Conservation (phyloP, 1,139 yeast species). For the Candida smagusa region DNA sequence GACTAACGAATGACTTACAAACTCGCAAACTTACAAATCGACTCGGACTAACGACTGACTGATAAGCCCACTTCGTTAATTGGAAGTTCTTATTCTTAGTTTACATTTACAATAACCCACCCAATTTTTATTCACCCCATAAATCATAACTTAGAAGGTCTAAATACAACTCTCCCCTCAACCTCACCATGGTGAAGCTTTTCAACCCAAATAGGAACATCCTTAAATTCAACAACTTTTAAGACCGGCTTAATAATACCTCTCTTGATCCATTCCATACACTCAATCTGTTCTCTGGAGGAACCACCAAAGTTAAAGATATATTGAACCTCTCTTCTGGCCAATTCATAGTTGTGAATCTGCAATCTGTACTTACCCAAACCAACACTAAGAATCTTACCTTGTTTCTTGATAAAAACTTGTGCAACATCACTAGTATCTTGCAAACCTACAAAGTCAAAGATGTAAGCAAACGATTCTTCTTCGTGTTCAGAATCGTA, state of each 20-base stretch:
- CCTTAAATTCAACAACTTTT: conserved; percentile 28
- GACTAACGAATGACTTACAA: too few relatives aligned
- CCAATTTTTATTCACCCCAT: background rate
- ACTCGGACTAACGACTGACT: too few relatives aligned
- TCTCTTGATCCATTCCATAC: conserved; percentile 40
- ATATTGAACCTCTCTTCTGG: conserved; percentile 40
- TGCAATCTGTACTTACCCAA: conserved; percentile 34
- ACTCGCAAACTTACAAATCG: too few relatives aligned
- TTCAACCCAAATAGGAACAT: conserved; percentile 35
- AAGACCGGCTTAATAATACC: conserved; percentile 43
- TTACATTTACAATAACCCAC: background rate
- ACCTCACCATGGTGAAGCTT: conserved; percentile 38
- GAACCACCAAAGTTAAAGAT: conserved; percentile 48
- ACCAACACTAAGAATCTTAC: conserved; percentile 45
- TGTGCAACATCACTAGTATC: conserved; percentile 33
- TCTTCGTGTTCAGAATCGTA: conserved; percentile 22
- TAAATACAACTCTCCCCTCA: conserved; percentile 44
- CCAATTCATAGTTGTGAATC: conserved; percentile 34
- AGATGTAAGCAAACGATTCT: conserved; percentile 37
- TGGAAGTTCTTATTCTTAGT: too few relatives aligned
- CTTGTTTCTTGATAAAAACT: conserved; percentile 31
- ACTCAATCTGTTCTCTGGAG: conserved; percentile 41
- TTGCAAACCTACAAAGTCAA: conserved; percentile 47
- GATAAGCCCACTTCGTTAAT: too few relatives aligned
- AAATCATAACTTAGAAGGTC: conserved; percentile 21